These are phyloP conservation scores for Backusella luteola DNA, from an alignment of 192 early-diverging fungal genomes.

Conservation along the genomic window DNA sequence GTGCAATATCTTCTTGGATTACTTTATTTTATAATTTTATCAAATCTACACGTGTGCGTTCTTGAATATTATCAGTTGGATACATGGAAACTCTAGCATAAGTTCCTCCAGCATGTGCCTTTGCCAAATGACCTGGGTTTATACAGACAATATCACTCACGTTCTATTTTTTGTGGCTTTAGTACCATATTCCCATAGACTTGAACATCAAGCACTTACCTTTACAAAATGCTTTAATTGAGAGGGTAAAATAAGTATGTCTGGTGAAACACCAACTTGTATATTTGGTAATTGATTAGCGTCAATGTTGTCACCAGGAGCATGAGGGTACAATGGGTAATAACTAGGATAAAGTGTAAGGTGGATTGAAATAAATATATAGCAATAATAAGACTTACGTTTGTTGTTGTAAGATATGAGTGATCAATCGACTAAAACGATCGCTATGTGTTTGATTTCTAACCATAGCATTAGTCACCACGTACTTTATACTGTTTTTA, in stretches of 20 bases:
- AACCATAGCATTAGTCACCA: no score
- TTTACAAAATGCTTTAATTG: slow-evolving; percentile 73
- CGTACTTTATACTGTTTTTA: no score
- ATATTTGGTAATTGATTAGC: slow-evolving; percentile 26
- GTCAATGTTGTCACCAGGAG: slow-evolving; percentile 33
- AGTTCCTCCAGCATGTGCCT: slow-evolving; percentile 73
- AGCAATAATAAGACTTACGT: slow-evolving; percentile 36
- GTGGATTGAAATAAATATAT: not conserved
- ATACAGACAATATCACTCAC: slow-evolving; percentile 76
- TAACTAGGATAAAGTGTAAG: slow-evolving; percentile 45
- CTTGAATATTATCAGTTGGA: slow-evolving; percentile 43
- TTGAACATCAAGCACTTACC: slow-evolving; percentile 13
- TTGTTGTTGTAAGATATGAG: slow-evolving; percentile 80
- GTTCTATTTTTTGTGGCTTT: slow-evolving; percentile 29
- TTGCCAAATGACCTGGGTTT: slow-evolving; percentile 80
- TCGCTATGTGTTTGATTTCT: slow-evolving; percentile 38
- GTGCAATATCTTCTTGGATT: not conserved
- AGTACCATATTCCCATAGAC: not conserved
- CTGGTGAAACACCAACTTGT: slow-evolving; percentile 64
- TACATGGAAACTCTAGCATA: slow-evolving; percentile 76
- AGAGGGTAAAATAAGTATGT: slow-evolving; percentile 80
- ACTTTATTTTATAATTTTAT: slow-evolving; percentile 30
- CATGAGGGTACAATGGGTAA: slow-evolving; percentile 79
- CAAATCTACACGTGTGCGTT: slow-evolving; percentile 41
- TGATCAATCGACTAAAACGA: slow-evolving; percentile 67